A percentile compares a stretch with the other conserved stretches of the same genome.
phyloP scores from a whole-genome alignment of 2,329 filamentous ascomycete species.

The Neopestalotiopsis rosae region DNA sequence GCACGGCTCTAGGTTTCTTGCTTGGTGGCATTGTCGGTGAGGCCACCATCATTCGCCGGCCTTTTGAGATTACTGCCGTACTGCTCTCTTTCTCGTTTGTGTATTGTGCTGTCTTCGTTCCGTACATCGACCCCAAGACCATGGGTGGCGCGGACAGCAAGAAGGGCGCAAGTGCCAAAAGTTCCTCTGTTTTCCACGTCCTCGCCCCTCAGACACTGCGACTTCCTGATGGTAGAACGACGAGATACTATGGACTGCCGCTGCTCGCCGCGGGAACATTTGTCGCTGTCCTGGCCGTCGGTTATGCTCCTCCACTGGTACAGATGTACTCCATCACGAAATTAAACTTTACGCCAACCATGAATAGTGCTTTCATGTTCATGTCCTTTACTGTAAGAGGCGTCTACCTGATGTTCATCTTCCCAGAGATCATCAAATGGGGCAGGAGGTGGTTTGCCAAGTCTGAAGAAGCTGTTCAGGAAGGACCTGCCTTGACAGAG shows the following conservation, averaged over 20 bases:
- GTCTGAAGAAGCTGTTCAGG: conserved; percentile 1
- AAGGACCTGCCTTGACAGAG: conserved; percentile 19
- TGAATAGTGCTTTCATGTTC: conserved; percentile 30
- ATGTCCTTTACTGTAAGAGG: conserved; percentile 26
- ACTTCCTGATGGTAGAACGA: conserved; percentile 23
- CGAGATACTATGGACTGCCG: conserved; percentile 26
- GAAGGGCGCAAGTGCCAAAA: conserved; percentile 20
- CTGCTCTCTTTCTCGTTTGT: conserved; percentile 24
- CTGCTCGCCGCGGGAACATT: conserved; percentile 30
- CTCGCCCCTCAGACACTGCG: conserved; percentile 27
- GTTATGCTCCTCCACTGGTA: conserved; percentile 29
- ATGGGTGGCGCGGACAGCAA: conserved; percentile 22
- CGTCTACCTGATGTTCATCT: conserved; percentile 32
- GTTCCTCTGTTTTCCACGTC: conserved; percentile 22
- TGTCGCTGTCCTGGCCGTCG: conserved; percentile 29
- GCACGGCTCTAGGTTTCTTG: conserved; percentile 26
- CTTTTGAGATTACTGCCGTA: conserved; percentile 29
- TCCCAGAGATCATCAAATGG: conserved; percentile 30
- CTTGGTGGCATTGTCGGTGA: conserved; percentile 28
- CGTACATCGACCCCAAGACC: conserved; percentile 30
- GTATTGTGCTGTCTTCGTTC: conserved; percentile 25
- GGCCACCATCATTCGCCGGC: conserved; percentile 24
- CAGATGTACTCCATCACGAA: conserved; percentile 32
- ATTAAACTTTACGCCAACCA: conserved; percentile 27
- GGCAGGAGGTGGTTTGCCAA: conserved; percentile 26